Percentiles rank a stretch among this genome's conserved stretches.
These are phyloP conservation scores for Capsicum pubescens DNA, from an alignment of 257 asterid species.

Conservation along the genomic window DNA sequence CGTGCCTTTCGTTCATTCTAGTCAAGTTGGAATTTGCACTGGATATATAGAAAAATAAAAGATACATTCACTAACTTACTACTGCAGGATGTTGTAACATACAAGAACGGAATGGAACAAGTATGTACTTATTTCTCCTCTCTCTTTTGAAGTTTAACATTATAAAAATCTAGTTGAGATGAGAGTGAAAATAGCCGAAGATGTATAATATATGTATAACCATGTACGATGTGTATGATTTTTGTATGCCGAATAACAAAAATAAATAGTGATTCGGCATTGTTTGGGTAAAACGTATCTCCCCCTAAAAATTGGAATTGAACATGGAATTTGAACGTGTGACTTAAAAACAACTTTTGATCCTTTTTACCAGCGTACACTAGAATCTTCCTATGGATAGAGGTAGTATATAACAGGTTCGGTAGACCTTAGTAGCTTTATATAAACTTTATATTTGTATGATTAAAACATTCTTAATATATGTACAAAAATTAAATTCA, in stretches of 20 bases:
- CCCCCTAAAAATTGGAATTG: neutral
- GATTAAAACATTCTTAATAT: neutral
- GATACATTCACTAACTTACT: constrained; percentile 25
- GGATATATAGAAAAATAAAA: too few species aligned
- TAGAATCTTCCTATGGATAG: neutral
- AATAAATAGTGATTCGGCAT: too few species aligned
- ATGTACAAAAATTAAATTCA: neutral
- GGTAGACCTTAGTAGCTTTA: neutral
- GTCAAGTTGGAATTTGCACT: too few species aligned
- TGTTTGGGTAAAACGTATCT: too few species aligned
- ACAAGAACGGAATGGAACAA: constrained; percentile 79
- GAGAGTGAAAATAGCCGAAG: neutral
- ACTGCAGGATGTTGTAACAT: constrained; percentile 77
- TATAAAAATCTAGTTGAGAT: neutral
- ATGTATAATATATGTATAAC: too few species aligned
- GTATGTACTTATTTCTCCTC: constrained; percentile 38
- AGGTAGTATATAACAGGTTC: neutral
- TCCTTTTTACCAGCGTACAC: neutral
- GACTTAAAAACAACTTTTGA: too few species aligned
- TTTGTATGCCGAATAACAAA: too few species aligned
- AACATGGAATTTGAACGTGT: neutral
- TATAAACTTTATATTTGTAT: neutral
- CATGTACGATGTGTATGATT: too few species aligned
- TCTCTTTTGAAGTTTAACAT: neutral
- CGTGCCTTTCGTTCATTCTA: constrained; percentile 1